Base-by-base conservation (phyloP, 768 basidiomycete species). In the Daedaleopsis nitida region DNA sequence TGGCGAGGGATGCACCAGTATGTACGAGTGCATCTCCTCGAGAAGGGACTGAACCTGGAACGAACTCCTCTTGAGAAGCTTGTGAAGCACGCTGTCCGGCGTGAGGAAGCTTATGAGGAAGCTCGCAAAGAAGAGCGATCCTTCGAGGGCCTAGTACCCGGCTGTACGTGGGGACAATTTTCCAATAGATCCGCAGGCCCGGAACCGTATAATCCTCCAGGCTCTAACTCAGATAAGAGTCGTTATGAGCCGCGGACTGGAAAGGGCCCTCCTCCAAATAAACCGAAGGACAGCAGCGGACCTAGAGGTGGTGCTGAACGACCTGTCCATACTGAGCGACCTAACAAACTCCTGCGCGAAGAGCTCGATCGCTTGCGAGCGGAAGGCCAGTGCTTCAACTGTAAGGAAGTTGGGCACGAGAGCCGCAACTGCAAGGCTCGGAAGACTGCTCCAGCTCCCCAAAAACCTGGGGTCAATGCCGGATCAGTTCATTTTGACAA, bases 11-110 rank as follows among this genome's bases (percentile, higher is more conserved):
- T 66, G 62, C 23, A 58, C 11, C 64, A 58, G 58, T 56, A 64
- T 21, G 47, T 60, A 4, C 65, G 66, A 1, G 52, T 68, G 23
- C 64, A 70, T 32, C 55, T 69, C 0, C 65, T 67, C 0, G 68
- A 70, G 43, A 55, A 69, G 7, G 64, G 65, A 0, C 44, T 65
- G 4, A 64, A 66, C 16, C 32, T 32, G 13, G 56, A 57, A 19
- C 47, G 19, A 16, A 60, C 52, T 7, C 11, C 16, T 12, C 52
- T 60, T 3, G 44, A 35, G 10, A 37, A 23, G 19, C 24, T 47
- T 5, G 52, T 48, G 34, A 55, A 55, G n/a, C 17, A 37, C 13
- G 59, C 45, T 0, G 47, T 34, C 0, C 27, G 56, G 17, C 37
- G 32, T 7, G 56, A 57, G 45, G 23, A 48, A 7, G 56, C 56